Percentiles rank a stretch among this genome's conserved stretches.
phyloP scores from a whole-genome alignment of 1,284 basidiomycete genomes.

The Ganoderma boninense region DNA sequence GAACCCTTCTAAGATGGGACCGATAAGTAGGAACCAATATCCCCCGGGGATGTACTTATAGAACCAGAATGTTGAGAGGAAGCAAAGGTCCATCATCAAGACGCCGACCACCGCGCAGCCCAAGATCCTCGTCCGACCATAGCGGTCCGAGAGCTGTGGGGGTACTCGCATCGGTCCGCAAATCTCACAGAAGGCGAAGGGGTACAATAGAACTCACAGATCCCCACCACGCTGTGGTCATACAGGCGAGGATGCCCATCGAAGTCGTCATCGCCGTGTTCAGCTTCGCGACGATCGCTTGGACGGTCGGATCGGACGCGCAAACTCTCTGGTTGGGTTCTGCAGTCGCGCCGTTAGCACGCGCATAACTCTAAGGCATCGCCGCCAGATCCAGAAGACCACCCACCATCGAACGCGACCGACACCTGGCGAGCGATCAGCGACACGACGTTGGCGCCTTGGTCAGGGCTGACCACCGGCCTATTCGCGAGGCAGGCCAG shows the following conservation, averaged over 20 bases:
- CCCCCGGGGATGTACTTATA: constrained; percentile 75
- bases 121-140: constrained; percentile 77
- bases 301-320: constrained; percentile 75
- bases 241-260: constrained; percentile 76
- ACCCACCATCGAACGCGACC: constrained; percentile 7
- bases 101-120: constrained; percentile 70
- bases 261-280: constrained; percentile 64
- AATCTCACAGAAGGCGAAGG: constrained; percentile 8
- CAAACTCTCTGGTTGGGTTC: constrained; percentile 51
- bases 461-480: constrained; percentile 35
- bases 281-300: constrained; percentile 71
- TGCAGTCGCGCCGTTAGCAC: not conserved
- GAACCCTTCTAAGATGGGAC: constrained; percentile 77
- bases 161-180: not conserved
- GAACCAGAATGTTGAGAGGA: constrained; percentile 72
- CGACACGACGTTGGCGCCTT: constrained; percentile 14
- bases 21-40: constrained; percentile 84
- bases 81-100: constrained; percentile 69
- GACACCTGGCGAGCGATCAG: not conserved
- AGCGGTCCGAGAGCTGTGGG: constrained; percentile 76
- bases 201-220: constrained; percentile 53
- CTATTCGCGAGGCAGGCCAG: constrained; percentile 40
- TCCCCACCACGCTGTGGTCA: constrained; percentile 91
- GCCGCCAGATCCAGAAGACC: not conserved
- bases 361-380: not conserved